Conservation (phyloP, 768 basidiomycete genomes). For the Mycena latifolia region DNA sequence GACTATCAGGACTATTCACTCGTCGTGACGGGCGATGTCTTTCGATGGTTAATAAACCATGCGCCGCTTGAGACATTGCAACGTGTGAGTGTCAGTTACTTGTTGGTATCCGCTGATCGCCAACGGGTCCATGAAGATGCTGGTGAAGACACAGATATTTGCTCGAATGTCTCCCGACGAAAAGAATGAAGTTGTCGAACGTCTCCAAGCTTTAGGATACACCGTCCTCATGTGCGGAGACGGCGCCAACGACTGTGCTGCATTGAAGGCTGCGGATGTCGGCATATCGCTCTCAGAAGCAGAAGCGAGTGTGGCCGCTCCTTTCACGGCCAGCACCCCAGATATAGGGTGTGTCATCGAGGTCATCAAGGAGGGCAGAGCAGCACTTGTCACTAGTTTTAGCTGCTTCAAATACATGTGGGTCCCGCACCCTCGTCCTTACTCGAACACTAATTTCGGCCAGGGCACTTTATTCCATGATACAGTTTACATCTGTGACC, state of each 20-base stretch:
- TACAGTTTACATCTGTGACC: constrained; percentile 95
- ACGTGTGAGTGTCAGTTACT: constrained; percentile 67
- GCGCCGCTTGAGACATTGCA: constrained; percentile 95
- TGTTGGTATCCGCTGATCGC: background rate
- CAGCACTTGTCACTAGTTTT: constrained; percentile 97
- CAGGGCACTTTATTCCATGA: constrained; percentile 98
- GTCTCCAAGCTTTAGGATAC: constrained; percentile 93
- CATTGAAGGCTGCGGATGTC: constrained; percentile 98
- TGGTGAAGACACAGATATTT: constrained; percentile 96
- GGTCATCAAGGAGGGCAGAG: constrained; percentile 96
- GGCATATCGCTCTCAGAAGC: constrained; percentile 97
- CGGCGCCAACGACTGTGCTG: constrained; percentile 98
- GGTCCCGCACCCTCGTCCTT: constrained; percentile 46
- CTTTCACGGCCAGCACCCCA: constrained; percentile 93
- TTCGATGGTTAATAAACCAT: constrained; percentile 98
- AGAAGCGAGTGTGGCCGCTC: constrained; percentile 98
- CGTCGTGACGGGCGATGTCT: constrained; percentile 94
- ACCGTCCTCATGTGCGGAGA: constrained; percentile 99
- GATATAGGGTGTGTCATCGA: constrained; percentile 97
- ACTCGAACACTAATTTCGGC: constrained; percentile 24
- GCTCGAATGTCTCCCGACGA: constrained; percentile 99
- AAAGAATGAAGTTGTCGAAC: constrained; percentile 98
- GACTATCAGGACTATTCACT: constrained; percentile 91
- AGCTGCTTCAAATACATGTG: constrained; percentile 99
- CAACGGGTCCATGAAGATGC: constrained; percentile 73